A percentile compares a stretch with the other conserved stretches of the same genome.
These are phyloP conservation scores for Wickerhamomyces chaumierensis DNA, from an alignment of 805 yeast genomes.

Conservation along the genomic window DNA sequence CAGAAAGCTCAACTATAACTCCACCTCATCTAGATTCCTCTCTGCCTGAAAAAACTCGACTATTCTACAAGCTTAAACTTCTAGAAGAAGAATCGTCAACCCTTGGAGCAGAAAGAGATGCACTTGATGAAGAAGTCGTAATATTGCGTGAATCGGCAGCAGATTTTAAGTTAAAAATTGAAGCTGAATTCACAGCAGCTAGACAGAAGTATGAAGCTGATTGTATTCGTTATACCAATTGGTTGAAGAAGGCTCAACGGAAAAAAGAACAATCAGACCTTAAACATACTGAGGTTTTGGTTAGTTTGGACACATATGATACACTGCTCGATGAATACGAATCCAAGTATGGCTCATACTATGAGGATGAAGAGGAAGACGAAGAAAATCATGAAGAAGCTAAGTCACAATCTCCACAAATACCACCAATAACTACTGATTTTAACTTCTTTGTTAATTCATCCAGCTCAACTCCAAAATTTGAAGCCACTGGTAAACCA, in stretches of 20 bases:
- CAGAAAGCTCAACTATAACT: background rate
- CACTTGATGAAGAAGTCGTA: slow-evolving; percentile 2
- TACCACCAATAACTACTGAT: too few relatives aligned
- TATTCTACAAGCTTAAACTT: slow-evolving; percentile 1
- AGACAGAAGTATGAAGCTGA: slow-evolving; percentile 8
- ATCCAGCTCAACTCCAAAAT: too few relatives aligned
- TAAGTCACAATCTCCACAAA: too few relatives aligned
- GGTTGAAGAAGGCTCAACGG: slow-evolving; percentile 1
- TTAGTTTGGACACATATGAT: slow-evolving; percentile 4
- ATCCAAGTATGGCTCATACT: slow-evolving; percentile 1
- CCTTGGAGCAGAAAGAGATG: slow-evolving; percentile 3
- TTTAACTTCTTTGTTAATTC: too few relatives aligned
- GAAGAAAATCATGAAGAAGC: too few relatives aligned
- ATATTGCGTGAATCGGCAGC: slow-evolving; percentile 3
- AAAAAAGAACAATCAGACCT: slow-evolving; percentile 2
- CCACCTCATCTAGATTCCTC: background rate
- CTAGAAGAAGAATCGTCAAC: slow-evolving; percentile 2
- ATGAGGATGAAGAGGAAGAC: slow-evolving; percentile 1
- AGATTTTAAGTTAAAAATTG: slow-evolving; percentile 6
- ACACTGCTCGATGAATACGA: background rate
- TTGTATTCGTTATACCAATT: slow-evolving; percentile 1
- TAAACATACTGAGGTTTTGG: slow-evolving; percentile 2
- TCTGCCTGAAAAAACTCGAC: slow-evolving; percentile 4
- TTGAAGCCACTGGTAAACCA: too few relatives aligned
- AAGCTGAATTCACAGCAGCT: slow-evolving; percentile 10